Percentiles rank a stretch among this genome's conserved stretches.
phyloP scores from a whole-genome alignment of 768 basidiomycete species.

The Hericium alpestre region DNA sequence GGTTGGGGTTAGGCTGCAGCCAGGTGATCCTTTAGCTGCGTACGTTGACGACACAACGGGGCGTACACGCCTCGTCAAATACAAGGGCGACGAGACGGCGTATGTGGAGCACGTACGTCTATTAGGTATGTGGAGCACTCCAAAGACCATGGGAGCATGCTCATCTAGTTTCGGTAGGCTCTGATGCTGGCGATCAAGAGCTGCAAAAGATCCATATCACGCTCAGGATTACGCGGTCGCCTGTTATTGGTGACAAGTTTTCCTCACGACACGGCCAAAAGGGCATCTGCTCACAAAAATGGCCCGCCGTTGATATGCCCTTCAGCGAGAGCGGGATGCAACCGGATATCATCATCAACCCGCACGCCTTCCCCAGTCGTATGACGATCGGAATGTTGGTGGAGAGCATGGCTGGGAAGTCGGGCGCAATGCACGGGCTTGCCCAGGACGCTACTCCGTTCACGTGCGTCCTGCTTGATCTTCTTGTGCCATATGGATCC shows the following conservation, averaged over 20 bases:
- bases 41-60: slow-evolving; percentile 82
- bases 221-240: slow-evolving; percentile 84
- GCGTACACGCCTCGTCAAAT: slow-evolving; percentile 79
- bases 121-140: slow-evolving; percentile 41
- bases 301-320: slow-evolving; percentile 97
- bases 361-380: slow-evolving; percentile 96
- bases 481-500: not conserved
- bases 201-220: slow-evolving; percentile 91
- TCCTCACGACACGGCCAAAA: slow-evolving; percentile 99
- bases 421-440: slow-evolving; percentile 95
- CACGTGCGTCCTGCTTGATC: slow-evolving; percentile 45
- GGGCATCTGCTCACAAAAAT: slow-evolving; percentile 98
- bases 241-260: slow-evolving; percentile 98
- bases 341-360: slow-evolving; percentile 98
- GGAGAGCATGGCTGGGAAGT: slow-evolving; percentile 99
- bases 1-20: slow-evolving; percentile 54
- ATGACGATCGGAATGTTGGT: slow-evolving; percentile 99
- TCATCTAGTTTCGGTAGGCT: slow-evolving; percentile 35
- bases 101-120: slow-evolving; percentile 88
- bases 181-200: slow-evolving; percentile 79
- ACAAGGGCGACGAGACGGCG: slow-evolving; percentile 90
- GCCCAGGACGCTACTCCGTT: slow-evolving; percentile 99
- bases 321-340: slow-evolving; percentile 99
- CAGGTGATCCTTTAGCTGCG: slow-evolving; percentile 76
- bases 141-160: no score